phyloP scores from a whole-genome alignment of 2,329 filamentous ascomycete species.

The Thelonectria blattea region DNA sequence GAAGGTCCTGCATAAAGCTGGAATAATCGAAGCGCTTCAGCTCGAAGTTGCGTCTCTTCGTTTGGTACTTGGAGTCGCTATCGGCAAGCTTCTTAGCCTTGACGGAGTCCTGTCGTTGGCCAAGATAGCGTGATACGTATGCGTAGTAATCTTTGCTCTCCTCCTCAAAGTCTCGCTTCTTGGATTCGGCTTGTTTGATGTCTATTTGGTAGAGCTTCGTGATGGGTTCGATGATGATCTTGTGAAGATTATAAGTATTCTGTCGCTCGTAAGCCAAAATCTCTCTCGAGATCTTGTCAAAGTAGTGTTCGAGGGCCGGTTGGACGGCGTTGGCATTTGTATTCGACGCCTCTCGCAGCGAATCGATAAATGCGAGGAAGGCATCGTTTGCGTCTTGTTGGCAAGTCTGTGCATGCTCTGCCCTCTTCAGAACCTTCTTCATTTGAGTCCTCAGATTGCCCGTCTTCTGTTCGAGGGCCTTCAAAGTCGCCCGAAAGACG shows the following conservation, averaged over 20 bases:
- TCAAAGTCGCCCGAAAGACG: conserved; percentile 95
- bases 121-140: conserved; percentile 94
- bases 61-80: conserved; percentile 95
- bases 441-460: conserved; percentile 92
- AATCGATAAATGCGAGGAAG: conserved; percentile 80
- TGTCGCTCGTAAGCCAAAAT: conserved; percentile 86
- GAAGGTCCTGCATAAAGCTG: conserved; percentile 98
- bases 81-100: conserved; percentile 97
- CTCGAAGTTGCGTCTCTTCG: conserved; percentile 92
- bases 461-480: conserved; percentile 94
- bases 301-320: conserved; percentile 96
- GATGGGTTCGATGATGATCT: conserved; percentile 92
- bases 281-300: conserved; percentile 93
- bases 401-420: conserved; percentile 83
- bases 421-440: conserved; percentile 94
- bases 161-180: conserved; percentile 97
- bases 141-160: conserved; percentile 98
- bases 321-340: conserved; percentile 98
- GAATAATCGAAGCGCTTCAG: conserved; percentile 98
- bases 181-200: conserved; percentile 96
- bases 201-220: conserved; percentile 91
- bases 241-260: conserved; percentile 85
- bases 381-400: conserved; percentile 87
- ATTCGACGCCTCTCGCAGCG: conserved; percentile 82
- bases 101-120: conserved; percentile 90